These are phyloP conservation scores for Pilaira anomala DNA, from an alignment of 192 early-diverging fungal species.

Conservation along the genomic window DNA sequence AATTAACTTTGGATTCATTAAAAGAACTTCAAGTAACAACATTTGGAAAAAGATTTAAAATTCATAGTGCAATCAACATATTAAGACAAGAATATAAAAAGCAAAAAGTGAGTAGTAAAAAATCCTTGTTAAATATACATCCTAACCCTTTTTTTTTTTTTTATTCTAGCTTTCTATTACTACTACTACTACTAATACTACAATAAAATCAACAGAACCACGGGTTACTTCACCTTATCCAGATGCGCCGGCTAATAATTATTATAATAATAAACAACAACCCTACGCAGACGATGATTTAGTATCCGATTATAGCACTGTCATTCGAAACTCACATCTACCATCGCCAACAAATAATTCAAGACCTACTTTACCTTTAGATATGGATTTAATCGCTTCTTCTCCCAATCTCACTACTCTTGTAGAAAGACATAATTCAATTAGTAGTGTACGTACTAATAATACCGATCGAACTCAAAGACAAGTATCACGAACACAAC, in stretches of 20 bases:
- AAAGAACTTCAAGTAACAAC: constrained; percentile 63
- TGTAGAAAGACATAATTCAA: constrained; percentile 4
- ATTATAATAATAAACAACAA: too few species aligned
- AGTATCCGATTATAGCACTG: constrained; percentile 14
- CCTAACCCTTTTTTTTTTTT: too few species aligned
- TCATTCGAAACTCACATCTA: constrained; percentile 6
- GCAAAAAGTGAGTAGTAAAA: not conserved
- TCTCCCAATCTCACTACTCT: constrained; percentile 3
- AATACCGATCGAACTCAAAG: too few species aligned
- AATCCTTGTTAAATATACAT: too few species aligned
- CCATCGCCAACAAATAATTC: not conserved
- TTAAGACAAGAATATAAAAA: constrained; percentile 30
- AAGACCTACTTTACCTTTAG: constrained; percentile 11
- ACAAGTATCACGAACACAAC: too few species aligned
- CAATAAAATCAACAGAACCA: too few species aligned
- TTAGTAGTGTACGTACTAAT: too few species aligned
- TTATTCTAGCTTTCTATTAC: too few species aligned
- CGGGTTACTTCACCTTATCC: too few species aligned
- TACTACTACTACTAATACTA: too few species aligned
- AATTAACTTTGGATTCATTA: constrained; percentile 55
- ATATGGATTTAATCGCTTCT: constrained; percentile 16
- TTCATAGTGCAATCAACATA: constrained; percentile 58
- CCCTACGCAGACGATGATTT: constrained; percentile 2
- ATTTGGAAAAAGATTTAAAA: constrained; percentile 62
- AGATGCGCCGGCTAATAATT: too few species aligned